Base-by-base conservation (phyloP, 2,329 filamentous ascomycete species). In the Neopestalotiopsis clavispora region DNA sequence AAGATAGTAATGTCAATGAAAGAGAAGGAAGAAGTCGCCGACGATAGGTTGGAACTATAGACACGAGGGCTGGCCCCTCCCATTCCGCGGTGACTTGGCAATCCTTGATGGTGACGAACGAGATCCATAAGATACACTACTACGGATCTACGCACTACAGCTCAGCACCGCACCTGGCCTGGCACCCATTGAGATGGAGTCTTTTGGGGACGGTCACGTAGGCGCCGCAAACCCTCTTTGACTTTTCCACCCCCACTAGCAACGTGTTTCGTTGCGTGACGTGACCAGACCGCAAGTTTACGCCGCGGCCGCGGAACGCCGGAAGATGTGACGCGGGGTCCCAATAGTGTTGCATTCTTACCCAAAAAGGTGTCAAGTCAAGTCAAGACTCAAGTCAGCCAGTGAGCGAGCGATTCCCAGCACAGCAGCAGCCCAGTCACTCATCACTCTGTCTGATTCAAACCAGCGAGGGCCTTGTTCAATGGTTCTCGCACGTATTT, bases 211-310 rank as follows among this genome's bases (percentile, higher is more conserved):
- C 45, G 45, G 45, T n/a, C 45, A 52, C 34, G 34, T 38, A 38
- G 34, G n/a, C 45, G 45, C 45, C 45, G 45, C 45, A 3, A 14
- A n/a, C 10, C 45, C 45, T 52, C 45, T 20, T 20, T 20, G 7
- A n/a, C 45, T 52, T n/a, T 9, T n/a, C 20, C 17, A 9, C 17
- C 17, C 45, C 20, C 45, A 52, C 45, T 52, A 52, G 45, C 45
- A 52, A 52, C 45, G 45, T 52, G 52, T 45, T 38, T 13, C 40
- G 28, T 17, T 49, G 38, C n/a, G 61, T 64, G 40, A 40, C 38
- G 61, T 64, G 61, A 66, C 63, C 63, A 66, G 63, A 66, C 63
- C 63, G 63, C 63, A 66, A 66, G 34, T 66, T 66, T 45, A 23
- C 20, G 7, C 17, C 32, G 6, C 40, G 23, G 20, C n/a, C 34